Base-by-base conservation (phyloP, 2,329 filamentous ascomycete genomes). In the Fusarium caatingaense region DNA sequence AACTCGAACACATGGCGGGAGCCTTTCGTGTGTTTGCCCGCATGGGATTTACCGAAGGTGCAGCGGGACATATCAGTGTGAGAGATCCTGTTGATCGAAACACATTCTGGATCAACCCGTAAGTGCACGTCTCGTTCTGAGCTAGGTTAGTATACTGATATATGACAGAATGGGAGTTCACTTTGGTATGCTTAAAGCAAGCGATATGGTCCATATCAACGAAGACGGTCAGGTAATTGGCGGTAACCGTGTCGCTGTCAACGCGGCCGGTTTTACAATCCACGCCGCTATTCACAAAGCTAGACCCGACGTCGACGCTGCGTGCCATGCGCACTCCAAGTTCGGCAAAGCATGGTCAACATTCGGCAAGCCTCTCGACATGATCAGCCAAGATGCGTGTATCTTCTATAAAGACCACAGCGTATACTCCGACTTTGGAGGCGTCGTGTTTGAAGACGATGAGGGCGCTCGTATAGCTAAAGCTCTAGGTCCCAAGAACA, bases 21-120 rank as follows among this genome's bases (percentile, higher is more conserved):
- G 83, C 84, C 1, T 86, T 86, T 61, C 79, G 84, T 27, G 80
- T 85, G 9, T 86, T 85, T 75, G 80, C 81, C 2, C 80, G 83
- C 34, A 72, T 81, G 47, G 83, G 84, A 10, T 86, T 79, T 77
- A 87, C 85, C 0, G 89, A 91, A 76, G 89, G 89, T 42, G 89
- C 89, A 77, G 82, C 83, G 16, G 89, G 89, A 1, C 89, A 92
- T 74, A 91, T 92, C 58, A 84, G 80, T 8, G 86, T 91, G 1
- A 83, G 89, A 10, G 89, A 91, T 72, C 88, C 89, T 0, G 86
- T 90, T 69, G 80, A 86, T 67, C 80, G 82, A 0, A 78, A 87
- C 63, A 84, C 83, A 0, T 90, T 91, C 76, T 91, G 89, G 89
- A 91, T 89, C 51, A 91, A 91, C 73, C 88, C 88, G 8, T n/a